Percentiles rank a stretch among this genome's conserved stretches.
Evolutionary conservation across 371 early-diverging fungal genomes (phyloP).

Genomic region (Pancytospora philotis): DNA sequence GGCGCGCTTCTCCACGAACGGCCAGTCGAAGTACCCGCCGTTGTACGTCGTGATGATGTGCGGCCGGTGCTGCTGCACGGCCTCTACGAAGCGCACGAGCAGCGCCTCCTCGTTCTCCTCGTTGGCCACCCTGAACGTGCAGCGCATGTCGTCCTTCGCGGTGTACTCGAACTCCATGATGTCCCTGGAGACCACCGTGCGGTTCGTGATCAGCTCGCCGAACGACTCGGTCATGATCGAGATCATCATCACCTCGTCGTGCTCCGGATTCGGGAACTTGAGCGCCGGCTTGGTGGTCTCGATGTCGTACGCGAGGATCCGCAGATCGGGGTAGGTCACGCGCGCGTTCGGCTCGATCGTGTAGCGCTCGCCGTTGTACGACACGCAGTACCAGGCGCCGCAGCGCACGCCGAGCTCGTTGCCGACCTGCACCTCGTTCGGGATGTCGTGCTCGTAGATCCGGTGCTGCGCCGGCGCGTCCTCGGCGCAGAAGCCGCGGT

Average conservation of each 20-base stretch:
- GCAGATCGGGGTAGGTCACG: constrained; percentile 67
- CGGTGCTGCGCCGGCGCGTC: background rate
- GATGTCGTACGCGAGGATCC: constrained; percentile 94
- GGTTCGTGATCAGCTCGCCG: constrained; percentile 90
- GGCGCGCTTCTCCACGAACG: constrained; percentile 76
- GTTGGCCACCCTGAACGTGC: constrained; percentile 87
- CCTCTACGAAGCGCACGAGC: constrained; percentile 76
- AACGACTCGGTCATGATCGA: constrained; percentile 63
- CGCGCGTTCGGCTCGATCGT: constrained; percentile 55
- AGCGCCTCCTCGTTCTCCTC: constrained; percentile 74
- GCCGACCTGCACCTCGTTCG: constrained; percentile 31
- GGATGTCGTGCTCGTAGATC: constrained; percentile 57
- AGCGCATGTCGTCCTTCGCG: constrained; percentile 79
- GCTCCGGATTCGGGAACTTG: constrained; percentile 84
- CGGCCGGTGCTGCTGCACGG: constrained; percentile 74
- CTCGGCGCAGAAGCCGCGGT: background rate
- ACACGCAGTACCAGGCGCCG: constrained; percentile 55
- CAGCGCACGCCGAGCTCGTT: constrained; percentile 43
- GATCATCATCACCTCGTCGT: constrained; percentile 96
- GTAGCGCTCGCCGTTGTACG: constrained; percentile 46
- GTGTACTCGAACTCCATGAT: constrained; percentile 93
- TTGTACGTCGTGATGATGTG: constrained; percentile 90
- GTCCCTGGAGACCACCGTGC: constrained; percentile 83
- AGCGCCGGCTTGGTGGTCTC: constrained; percentile 93
- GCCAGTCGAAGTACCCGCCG: constrained; percentile 99